Evolutionary conservation across 148 eudicot species (phyloP).

Genomic region (Vaccinium vitisidaea): DNA sequence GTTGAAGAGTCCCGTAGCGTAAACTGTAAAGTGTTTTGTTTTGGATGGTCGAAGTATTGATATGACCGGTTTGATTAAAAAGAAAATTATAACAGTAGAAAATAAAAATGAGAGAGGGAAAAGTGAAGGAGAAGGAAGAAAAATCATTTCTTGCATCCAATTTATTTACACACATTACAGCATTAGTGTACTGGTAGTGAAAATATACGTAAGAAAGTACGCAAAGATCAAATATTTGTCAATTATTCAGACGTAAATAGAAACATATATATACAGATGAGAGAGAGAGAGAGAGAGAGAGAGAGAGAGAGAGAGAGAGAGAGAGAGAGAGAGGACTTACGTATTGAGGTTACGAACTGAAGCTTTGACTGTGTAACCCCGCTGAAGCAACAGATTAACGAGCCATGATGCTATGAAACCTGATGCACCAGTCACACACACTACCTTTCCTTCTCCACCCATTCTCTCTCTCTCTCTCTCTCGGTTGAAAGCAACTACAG

Average conservation of each 20-base stretch:
- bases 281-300: neutral
- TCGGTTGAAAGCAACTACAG: neutral
- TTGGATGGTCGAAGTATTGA: too few species aligned
- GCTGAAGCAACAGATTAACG: neutral
- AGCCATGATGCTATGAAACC: slow-evolving; percentile 4
- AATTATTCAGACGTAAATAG: neutral
- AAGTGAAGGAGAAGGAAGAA: too few species aligned
- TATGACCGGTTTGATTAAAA: too few species aligned
- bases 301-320: neutral
- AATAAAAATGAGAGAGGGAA: too few species aligned
- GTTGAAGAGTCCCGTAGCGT: too few species aligned
- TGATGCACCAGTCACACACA: neutral
- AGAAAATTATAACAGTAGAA: too few species aligned
- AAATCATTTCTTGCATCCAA: too few species aligned
- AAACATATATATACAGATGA: neutral
- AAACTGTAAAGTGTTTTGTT: too few species aligned
- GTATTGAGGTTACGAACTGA: neutral
- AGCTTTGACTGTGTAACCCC: neutral
- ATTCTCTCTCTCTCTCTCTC: neutral
- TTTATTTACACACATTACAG: too few species aligned
- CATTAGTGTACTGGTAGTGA: too few species aligned
- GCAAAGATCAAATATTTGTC: too few species aligned
- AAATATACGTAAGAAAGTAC: too few species aligned
- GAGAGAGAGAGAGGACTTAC: neutral
- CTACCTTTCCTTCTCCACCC: neutral